Evolutionary conservation across 768 basidiomycete genomes (phyloP), one percentile per base, ranked within the genome.

Genomic region (Tubosaeta sp.): DNA sequence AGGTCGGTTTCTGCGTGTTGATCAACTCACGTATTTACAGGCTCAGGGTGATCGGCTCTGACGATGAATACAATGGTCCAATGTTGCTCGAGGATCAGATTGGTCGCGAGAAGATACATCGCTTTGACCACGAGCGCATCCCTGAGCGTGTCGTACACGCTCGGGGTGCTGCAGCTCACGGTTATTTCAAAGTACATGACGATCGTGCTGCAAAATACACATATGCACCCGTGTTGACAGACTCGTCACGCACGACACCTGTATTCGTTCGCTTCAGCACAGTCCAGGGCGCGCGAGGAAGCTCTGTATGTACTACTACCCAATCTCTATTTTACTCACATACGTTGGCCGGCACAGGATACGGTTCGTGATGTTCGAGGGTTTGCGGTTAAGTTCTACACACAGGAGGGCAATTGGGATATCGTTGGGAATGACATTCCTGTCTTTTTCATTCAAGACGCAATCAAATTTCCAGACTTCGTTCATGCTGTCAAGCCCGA

Each of bases 41-140:
- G 85, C 69, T 85, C 41, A 81, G 76, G 62, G 78, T 75, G 19
- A 64, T 65, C 37, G 57, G 65, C 19, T 65, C 72, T 17, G 67
- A 75, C 55, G 79, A 75, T 31, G 58, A 68, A 25, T 68, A 71
- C 35, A 73, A 74, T 3, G 93, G 91, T 0, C 86, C 91, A 1
- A 79, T 81, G 25, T 73, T 91, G 8, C 76, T 95, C n/a, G 88
- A 90, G 62, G 87, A 89, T 63, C 83, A 86, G 52, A 77, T 87
- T 56, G 78, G 77, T 5, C 80, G 86, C 57, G 84, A 87, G 72
- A 89, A 90, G 68, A 81, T 91, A 29, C 80, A 80, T 48, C 79
- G 84, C 13, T 93, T 91, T 61, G 90, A 92, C 64, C 90, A 91
- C 62, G 91, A 94, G 66, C 86, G 90, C 37, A 93, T 94, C 49